Evolutionary conservation across 305 asterid genomes (phyloP), one percentile per base, ranked within the genome.

Genomic region (Fraxinus dipetala): DNA sequence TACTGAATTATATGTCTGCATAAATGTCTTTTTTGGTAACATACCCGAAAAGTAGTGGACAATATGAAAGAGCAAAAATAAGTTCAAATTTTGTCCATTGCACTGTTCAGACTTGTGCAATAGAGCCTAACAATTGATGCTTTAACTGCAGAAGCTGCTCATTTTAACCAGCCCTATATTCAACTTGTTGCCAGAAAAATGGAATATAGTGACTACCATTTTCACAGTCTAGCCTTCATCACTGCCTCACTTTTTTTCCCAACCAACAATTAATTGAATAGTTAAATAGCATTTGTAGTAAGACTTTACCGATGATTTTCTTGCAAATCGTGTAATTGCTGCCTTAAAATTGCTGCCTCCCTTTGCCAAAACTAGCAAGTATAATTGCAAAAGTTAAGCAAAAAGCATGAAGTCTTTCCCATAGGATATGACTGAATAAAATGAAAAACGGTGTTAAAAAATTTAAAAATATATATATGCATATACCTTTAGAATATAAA

Each of bases 341-440:
- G 93, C 93, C 93, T 87, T 76, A 92, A 85, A 28, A 82, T 84
- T 82, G 93, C 91, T 87, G 94, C 94, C 83, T 93, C 98, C 89
- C 89, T 90, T 89, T 90, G 94, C 98, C 98, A 94, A 86, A 92
- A 88, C 98, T 93, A 87, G 61, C 84, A 86, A 75, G 67, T 65
- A 63, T 30, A 81, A 76, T 76, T 26, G 22, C 73, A 80, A 28
- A 78, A 10, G 69, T 79, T 77, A 82, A 61, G 43, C 69, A 48
- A 43, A 67, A 79, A 35, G 2, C 6, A 26, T 76, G 16, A 28
- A 76, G 6, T 28, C 6, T 28, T 59, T 24, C 36, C 35, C 6
- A 26, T 67, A 28, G n/a, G 36, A 67, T 51, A 51, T 61, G 70
- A 61, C 14, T 61, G 32, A 22, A 61, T 59, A 59, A 59, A 56